Percentiles rank a stretch among this genome's conserved stretches.
Evolutionary conservation across 1,284 basidiomycete species (phyloP).

Genomic region (Sanghuangporus sanghuang): DNA sequence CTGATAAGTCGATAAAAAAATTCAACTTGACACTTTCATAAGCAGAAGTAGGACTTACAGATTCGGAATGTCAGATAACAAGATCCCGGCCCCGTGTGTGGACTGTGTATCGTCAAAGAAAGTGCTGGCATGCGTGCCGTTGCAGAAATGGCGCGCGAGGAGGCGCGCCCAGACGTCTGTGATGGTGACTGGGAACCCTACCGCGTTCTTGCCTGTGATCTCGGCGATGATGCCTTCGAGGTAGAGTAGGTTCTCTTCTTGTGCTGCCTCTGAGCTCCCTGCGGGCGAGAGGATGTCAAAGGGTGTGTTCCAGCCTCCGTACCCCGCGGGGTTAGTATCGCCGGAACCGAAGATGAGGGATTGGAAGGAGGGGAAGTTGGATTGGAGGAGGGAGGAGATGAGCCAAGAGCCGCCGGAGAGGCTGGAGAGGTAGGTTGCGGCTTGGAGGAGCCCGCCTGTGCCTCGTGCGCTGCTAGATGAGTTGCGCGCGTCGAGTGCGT

Average conservation of each 20-base stretch:
- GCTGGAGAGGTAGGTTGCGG: constrained; percentile 37
- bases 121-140: constrained; percentile 31
- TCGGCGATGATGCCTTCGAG: constrained; percentile 26
- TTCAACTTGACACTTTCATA: neutral
- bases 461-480: constrained; percentile 34
- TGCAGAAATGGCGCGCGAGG: constrained; percentile 36
- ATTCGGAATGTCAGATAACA: constrained; percentile 31
- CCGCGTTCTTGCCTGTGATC: constrained; percentile 28
- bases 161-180: constrained; percentile 31
- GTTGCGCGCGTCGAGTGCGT: constrained; percentile 46
- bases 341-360: constrained; percentile 29
- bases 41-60: constrained; percentile 24
- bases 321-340: constrained; percentile 19
- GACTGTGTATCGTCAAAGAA: constrained; percentile 27
- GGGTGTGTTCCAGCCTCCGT: constrained; percentile 33
- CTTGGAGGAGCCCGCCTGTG: constrained; percentile 47
- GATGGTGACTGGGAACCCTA: constrained; percentile 30
- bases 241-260: constrained; percentile 21
- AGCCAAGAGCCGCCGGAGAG: constrained; percentile 41
- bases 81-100: constrained; percentile 31
- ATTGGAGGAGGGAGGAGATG: constrained; percentile 34
- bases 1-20: constrained; percentile 19
- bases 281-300: constrained; percentile 23
- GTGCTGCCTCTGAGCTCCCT: neutral
- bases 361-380: constrained; percentile 35